phyloP scores from a whole-genome alignment of 192 early-diverging fungal species.

The Coemansia sp. region DNA sequence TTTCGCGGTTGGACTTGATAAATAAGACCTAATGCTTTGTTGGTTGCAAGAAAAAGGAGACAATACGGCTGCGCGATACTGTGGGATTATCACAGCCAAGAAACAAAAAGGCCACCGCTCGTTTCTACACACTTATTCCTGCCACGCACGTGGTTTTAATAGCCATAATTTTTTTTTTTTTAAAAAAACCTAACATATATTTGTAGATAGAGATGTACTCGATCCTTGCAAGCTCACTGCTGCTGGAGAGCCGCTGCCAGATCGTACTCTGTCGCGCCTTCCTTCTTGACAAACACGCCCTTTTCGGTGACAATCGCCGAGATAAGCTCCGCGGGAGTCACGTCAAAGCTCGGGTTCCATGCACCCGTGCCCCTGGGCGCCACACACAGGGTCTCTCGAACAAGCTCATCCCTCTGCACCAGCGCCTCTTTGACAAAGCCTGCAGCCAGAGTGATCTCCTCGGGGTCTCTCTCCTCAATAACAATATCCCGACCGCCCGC shows the following conservation, averaged over 20 bases:
- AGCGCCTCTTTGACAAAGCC: conserved; percentile 24
- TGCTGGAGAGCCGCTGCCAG: too few species aligned
- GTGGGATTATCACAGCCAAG: too few species aligned
- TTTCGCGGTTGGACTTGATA: neutral
- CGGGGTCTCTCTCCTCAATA: conserved; percentile 76
- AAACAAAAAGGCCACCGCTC: too few species aligned
- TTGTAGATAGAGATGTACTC: too few species aligned
- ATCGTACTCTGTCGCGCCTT: conserved; percentile 52
- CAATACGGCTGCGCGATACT: too few species aligned
- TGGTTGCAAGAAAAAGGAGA: too few species aligned
- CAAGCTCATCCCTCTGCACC: conserved; percentile 51
- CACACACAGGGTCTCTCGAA: conserved; percentile 62
- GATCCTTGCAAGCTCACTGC: too few species aligned
- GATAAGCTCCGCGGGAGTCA: conserved; percentile 84
- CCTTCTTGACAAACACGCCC: conserved; percentile 65
- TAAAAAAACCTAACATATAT: neutral
- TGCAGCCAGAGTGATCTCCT: conserved; percentile 67
- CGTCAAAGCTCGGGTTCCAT: conserved; percentile 99
- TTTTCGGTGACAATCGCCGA: conserved; percentile 89
- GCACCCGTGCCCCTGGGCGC: conserved; percentile 79
- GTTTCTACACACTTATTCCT: too few species aligned
- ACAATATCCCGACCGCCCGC: conserved; percentile 68
- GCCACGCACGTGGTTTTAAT: too few species aligned
- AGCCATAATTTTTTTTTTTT: neutral
- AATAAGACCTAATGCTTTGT: neutral